Evolutionary conservation across 495 filamentous ascomycete species (phyloP), one percentile per base, ranked within the genome.

Genomic region (Penicillium dipodomyicola): DNA sequence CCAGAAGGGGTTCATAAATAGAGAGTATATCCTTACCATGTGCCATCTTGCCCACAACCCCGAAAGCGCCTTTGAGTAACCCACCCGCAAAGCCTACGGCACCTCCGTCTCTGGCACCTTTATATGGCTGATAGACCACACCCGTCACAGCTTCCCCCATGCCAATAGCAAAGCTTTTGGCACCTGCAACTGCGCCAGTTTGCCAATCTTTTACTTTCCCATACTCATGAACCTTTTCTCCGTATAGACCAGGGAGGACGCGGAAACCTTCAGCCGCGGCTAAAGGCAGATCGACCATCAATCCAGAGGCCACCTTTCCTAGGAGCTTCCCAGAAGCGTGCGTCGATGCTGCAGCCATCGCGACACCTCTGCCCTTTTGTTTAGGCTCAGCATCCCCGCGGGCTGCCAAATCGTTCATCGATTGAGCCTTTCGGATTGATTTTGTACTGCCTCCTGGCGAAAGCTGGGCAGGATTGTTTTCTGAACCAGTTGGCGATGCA

Each of bases 181-280:
- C 58, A 5, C 61, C 75, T 6, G 67, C 67, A 4, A 57, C 32
- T 1, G 65, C 59, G 3, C 75, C 75, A 5, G 65, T 65, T 49
- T 70, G 69, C 70, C 68, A 77, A 35, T 72, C 74, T 1, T 52
- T 57, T 3, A 78, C 63, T 4, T 63, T 47, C 3, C 61, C 65
- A n/a, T 73, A 60, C n/a, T 71, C 60, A n/a, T 57, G 60, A 27
- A 77, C 80, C 49, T 76, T 73, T 57, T 84, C 86, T 5, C 89
- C 88, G 60, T 91, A 90, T 3, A 96, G 75, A 2, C 88, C 80
- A 1, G 91, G 91, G 0, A 89, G 87, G 58, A 91, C 90, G 65
- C 92, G 89, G 58, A 92, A 87, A 2, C 91, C 90, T 64, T 92
- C 89, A 2, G 87, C 82, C 7, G 92, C 65, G 0, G 90, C 88